A percentile compares a stretch with the other conserved stretches of the same genome.
phyloP scores from a whole-genome alignment of 331 rosid species.

The Quercus lobata region DNA sequence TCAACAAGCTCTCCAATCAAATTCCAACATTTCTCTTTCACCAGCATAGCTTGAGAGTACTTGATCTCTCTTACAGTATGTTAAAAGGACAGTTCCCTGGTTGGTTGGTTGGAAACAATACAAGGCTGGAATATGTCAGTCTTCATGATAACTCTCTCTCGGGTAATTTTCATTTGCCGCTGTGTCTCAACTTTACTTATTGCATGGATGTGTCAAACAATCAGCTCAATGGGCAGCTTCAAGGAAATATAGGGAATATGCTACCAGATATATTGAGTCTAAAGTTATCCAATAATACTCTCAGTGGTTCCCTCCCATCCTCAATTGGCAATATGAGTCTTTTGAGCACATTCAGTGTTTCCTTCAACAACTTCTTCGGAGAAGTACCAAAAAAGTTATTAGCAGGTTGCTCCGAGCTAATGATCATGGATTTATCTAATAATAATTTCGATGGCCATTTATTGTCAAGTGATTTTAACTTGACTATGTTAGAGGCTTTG shows the following conservation, averaged over 20 bases:
- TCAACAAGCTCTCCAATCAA: not conserved
- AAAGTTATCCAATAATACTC: not conserved
- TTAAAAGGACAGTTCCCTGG: not conserved
- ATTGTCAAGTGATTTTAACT: not conserved
- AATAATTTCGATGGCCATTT: not conserved
- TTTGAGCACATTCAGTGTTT: too few relatives aligned
- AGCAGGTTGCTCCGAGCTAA: not conserved
- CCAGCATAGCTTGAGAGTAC: not conserved
- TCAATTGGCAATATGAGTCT: not conserved
- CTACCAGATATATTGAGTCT: not conserved
- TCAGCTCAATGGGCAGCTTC: not conserved
- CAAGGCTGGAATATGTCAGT: fast-evolving
- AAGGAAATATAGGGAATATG: not conserved
- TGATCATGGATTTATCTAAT: too few relatives aligned
- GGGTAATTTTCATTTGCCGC: too few relatives aligned
- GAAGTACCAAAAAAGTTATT: not conserved
- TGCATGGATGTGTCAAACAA: too few relatives aligned
- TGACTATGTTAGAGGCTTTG: not conserved
- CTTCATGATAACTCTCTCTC: too few relatives aligned
- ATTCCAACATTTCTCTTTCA: too few relatives aligned
- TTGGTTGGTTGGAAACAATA: not conserved
- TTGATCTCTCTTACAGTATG: not conserved
- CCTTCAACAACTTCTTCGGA: not conserved
- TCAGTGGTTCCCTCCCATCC: not conserved
- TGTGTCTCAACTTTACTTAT: too few relatives aligned